phyloP scores from a whole-genome alignment of 1,139 yeast species.

The Sugiyamaella neomexicana region DNA sequence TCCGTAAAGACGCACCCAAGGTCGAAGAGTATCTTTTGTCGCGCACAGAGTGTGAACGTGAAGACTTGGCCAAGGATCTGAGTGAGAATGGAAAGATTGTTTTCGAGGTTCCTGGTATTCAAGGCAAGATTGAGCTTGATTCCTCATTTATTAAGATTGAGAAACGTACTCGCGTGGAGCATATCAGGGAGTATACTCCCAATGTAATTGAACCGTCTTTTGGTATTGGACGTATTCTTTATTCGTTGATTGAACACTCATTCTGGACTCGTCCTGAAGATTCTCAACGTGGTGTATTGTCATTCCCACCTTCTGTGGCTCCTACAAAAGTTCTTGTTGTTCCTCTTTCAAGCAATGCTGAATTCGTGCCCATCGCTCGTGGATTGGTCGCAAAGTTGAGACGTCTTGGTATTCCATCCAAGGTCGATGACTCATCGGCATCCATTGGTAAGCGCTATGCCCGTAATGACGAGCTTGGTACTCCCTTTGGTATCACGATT shows the following conservation, averaged over 20 bases:
- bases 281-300: slow-evolving; percentile 83
- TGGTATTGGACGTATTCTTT: slow-evolving; percentile 97
- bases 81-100: slow-evolving; percentile 61
- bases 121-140: slow-evolving; percentile 68
- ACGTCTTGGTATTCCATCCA: slow-evolving; percentile 84
- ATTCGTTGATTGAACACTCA: slow-evolving; percentile 88
- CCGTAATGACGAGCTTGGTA: slow-evolving; percentile 98
- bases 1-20: slow-evolving; percentile 93
- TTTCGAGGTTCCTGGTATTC: slow-evolving; percentile 61
- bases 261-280: slow-evolving; percentile 97
- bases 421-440: slow-evolving; percentile 96
- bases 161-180: slow-evolving; percentile 79
- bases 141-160: slow-evolving; percentile 69
- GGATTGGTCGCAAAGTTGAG: slow-evolving; percentile 65
- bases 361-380: slow-evolving; percentile 73
- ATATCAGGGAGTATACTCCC: slow-evolving; percentile 93
- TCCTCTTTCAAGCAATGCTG: slow-evolving; percentile 85
- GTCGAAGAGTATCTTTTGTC: slow-evolving; percentile 77
- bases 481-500: slow-evolving; percentile 97
- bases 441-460: slow-evolving; percentile 98
- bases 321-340: slow-evolving; percentile 97
- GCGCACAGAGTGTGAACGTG: slow-evolving; percentile 85
- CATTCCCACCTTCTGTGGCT: slow-evolving; percentile 94
- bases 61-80: slow-evolving; percentile 70
- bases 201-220: slow-evolving; percentile 99